Conservation (phyloP, 768 basidiomycete species). For the Dioszegia hungarica region DNA sequence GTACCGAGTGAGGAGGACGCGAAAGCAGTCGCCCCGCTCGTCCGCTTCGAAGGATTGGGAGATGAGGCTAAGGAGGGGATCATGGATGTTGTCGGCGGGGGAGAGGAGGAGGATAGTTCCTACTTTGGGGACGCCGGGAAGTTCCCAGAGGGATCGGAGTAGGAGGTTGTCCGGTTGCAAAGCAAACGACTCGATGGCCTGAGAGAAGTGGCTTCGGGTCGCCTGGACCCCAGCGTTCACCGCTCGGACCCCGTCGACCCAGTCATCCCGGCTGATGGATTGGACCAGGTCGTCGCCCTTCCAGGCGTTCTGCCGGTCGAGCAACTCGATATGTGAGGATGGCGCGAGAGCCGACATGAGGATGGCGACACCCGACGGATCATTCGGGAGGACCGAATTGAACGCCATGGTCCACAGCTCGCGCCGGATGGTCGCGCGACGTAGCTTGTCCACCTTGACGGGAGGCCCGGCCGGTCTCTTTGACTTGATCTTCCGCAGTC, state of each 20-base stretch:
- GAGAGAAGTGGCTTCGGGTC: slow-evolving; percentile 62
- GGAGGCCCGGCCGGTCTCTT: slow-evolving; percentile 11
- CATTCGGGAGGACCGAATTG: slow-evolving; percentile 57
- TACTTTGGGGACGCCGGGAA: slow-evolving; percentile 58
- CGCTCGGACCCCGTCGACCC: slow-evolving; percentile 53
- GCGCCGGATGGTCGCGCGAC: slow-evolving; percentile 51
- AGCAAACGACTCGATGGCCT: slow-evolving; percentile 61
- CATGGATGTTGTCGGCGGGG: slow-evolving; percentile 68
- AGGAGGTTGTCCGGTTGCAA: slow-evolving; percentile 58
- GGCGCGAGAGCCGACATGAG: slow-evolving; percentile 60
- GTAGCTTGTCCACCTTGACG: slow-evolving; percentile 22
- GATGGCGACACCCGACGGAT: slow-evolving; percentile 59
- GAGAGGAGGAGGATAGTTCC: slow-evolving; percentile 71
- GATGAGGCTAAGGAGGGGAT: slow-evolving; percentile 70
- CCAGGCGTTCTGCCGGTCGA: slow-evolving; percentile 51
- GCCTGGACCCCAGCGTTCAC: slow-evolving; percentile 61
- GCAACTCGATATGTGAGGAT: slow-evolving; percentile 63
- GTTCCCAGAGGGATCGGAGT: slow-evolving; percentile 58
- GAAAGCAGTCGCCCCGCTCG: slow-evolving; percentile 79
- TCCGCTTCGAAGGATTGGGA: slow-evolving; percentile 78
- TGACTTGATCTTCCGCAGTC: slow-evolving; percentile 10
- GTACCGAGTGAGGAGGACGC: slow-evolving; percentile 65
- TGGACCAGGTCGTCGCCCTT: slow-evolving; percentile 26
- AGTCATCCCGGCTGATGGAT: slow-evolving; percentile 34
- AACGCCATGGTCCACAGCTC: slow-evolving; percentile 69